phyloP scores from a whole-genome alignment of 106 monocot species.

The Dendrobium nobile region DNA sequence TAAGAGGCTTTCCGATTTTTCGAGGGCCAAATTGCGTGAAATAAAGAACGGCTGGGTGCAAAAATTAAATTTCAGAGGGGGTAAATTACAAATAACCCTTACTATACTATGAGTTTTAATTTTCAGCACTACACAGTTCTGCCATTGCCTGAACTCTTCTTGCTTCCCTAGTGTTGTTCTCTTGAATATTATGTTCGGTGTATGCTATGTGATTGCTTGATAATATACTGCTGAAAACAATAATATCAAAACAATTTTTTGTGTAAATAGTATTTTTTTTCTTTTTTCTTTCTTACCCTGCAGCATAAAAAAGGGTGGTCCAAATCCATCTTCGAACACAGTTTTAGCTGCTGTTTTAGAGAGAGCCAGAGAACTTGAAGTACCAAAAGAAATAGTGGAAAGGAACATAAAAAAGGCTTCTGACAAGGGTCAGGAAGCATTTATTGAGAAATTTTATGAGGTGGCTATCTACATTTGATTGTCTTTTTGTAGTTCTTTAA shows the following conservation, averaged over 20 bases:
- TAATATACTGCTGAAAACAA: background rate
- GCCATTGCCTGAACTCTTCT: too few species aligned
- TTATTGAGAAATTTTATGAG: constrained; percentile 92
- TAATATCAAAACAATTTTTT: background rate
- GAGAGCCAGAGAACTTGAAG: constrained; percentile 92
- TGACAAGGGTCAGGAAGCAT: constrained; percentile 93
- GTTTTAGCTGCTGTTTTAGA: constrained; percentile 76
- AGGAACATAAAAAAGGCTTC: constrained; percentile 93
- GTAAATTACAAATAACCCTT: too few species aligned
- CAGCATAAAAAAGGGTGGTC: constrained; percentile 94
- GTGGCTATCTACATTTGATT: constrained; percentile 14
- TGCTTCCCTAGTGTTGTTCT: background rate
- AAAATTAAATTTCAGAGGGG: too few species aligned
- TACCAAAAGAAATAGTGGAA: constrained; percentile 90
- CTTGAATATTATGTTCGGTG: background rate
- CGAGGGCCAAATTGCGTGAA: too few species aligned
- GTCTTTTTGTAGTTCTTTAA: background rate
- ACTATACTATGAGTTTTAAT: too few species aligned
- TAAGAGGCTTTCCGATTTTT: too few species aligned
- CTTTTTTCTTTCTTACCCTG: constrained; percentile 2
- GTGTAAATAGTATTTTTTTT: background rate
- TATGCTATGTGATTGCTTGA: background rate
- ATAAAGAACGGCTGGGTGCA: too few species aligned
- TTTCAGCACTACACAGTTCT: too few species aligned
- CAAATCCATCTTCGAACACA: constrained; percentile 78